These are phyloP conservation scores for Geotrichum candidum DNA, from an alignment of 1,139 yeast species.

Conservation along the genomic window DNA sequence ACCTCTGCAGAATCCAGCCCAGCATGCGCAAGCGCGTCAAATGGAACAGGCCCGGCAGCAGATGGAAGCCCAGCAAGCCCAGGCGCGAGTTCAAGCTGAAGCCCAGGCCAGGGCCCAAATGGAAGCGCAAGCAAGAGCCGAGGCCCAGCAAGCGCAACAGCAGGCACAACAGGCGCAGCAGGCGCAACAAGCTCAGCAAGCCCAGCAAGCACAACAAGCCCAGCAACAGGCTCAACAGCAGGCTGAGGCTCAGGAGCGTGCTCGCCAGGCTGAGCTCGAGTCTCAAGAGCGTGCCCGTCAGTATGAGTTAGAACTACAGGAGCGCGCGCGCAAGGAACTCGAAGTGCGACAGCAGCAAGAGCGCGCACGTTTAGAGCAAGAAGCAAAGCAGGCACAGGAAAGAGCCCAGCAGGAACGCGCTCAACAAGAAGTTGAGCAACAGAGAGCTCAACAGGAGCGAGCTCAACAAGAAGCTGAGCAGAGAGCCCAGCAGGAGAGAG, in stretches of 20 bases:
- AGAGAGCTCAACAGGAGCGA: background rate
- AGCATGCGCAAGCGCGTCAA: conserved; percentile 28
- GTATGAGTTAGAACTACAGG: conserved; percentile 7
- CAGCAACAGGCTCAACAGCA: too few species aligned
- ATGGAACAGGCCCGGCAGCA: conserved; percentile 24
- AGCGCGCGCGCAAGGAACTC: conserved; percentile 5
- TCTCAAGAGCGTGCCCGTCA: conserved; percentile 13
- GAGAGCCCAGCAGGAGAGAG: background rate
- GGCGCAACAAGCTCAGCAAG: background rate
- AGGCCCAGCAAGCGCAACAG: conserved; percentile 2
- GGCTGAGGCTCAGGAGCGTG: conserved; percentile 12
- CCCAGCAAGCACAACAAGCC: too few species aligned
- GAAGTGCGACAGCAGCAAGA: background rate
- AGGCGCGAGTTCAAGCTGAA: conserved; percentile 20
- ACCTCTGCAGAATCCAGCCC: conserved; percentile 11
- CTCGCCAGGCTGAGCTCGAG: conserved; percentile 15
- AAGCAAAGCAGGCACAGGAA: conserved; percentile 15
- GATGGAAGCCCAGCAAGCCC: conserved; percentile 24
- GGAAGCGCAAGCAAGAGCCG: conserved; percentile 12
- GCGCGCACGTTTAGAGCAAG: background rate
- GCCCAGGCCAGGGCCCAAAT: conserved; percentile 17
- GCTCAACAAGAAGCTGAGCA: background rate
- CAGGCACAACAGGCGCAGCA: conserved; percentile 10
- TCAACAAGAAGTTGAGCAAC: background rate
- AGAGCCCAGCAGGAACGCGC: conserved; percentile 9